Percentiles rank a stretch among this genome's conserved stretches.
These are phyloP conservation scores for Plasmodium fragile DNA, from an alignment of 169 alveolate species.

Conservation along the genomic window DNA sequence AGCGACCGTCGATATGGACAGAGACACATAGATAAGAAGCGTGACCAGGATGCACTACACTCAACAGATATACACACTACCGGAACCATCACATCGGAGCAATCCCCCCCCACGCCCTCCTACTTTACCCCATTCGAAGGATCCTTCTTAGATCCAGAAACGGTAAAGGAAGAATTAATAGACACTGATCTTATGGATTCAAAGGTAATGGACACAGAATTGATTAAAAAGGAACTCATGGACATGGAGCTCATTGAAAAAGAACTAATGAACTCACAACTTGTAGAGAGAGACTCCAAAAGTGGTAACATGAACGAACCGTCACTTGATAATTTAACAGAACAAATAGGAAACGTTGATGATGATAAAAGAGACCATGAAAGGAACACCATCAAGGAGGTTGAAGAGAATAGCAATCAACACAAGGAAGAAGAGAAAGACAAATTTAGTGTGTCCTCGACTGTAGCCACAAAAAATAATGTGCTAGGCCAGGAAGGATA, in stretches of 20 bases:
- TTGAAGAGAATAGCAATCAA: background rate
- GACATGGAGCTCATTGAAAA: slow-evolving; percentile 62
- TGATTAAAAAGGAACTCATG: slow-evolving; percentile 51
- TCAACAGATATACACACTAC: background rate
- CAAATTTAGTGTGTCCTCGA: background rate
- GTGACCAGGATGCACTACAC: background rate
- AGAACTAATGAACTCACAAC: slow-evolving; percentile 23
- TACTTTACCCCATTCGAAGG: background rate
- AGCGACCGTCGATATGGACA: background rate
- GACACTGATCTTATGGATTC: slow-evolving; percentile 33
- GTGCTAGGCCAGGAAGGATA: background rate
- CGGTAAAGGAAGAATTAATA: slow-evolving; percentile 7
- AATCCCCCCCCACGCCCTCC: background rate
- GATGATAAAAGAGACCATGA: slow-evolving; percentile 22
- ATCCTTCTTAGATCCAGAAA: slow-evolving; percentile 10
- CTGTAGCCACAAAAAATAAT: background rate
- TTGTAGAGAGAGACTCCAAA: slow-evolving; percentile 27
- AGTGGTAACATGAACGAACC: slow-evolving; percentile 3
- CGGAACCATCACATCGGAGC: background rate
- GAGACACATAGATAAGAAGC: background rate
- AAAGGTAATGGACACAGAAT: slow-evolving; percentile 36
- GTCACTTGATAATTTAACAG: slow-evolving; percentile 9
- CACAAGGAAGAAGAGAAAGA: slow-evolving; percentile 4
- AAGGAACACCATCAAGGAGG: background rate
- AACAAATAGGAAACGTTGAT: slow-evolving; percentile 1